Conservation (phyloP, 306 rosid genomes). For the Abrus precatorius region DNA sequence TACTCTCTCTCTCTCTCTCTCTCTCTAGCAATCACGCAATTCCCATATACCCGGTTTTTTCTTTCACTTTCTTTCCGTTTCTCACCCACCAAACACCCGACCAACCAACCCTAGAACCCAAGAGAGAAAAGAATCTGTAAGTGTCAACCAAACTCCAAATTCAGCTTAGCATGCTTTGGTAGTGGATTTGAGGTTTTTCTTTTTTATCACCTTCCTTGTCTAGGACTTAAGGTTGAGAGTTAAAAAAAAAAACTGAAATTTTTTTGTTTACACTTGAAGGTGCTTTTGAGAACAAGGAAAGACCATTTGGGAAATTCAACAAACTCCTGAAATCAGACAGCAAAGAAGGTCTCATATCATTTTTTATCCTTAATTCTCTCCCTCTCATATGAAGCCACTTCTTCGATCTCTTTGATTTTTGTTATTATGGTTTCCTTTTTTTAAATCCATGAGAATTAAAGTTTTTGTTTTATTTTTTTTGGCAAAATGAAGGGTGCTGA, state of each 20-base stretch:
- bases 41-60: constrained; percentile 33
- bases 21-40: constrained; percentile 43
- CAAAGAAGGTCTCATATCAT: constrained; percentile 42
- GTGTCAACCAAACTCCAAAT: constrained; percentile 41
- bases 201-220: background rate
- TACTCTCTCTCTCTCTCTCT: background rate
- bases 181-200: constrained; percentile 12
- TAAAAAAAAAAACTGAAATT: background rate
- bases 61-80: constrained; percentile 50
- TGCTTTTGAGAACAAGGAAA: constrained; percentile 38
- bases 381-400: constrained; percentile 25
- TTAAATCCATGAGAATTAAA: background rate
- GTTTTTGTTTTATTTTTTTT: background rate
- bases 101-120: constrained; percentile 40
- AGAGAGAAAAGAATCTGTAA: constrained; percentile 35
- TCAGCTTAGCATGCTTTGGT: constrained; percentile 42
- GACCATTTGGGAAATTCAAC: constrained; percentile 44
- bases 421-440: background rate
- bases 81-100: constrained; percentile 36
- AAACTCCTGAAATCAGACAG: constrained; percentile 44
- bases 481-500: constrained; percentile 39
- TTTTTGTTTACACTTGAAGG: constrained; percentile 39
- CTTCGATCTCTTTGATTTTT: constrained; percentile 22
- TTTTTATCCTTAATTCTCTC: background rate
- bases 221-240: constrained; percentile 21